Base-by-base conservation (phyloP, 129 eudicot species). In the Artemisia tridentata region DNA sequence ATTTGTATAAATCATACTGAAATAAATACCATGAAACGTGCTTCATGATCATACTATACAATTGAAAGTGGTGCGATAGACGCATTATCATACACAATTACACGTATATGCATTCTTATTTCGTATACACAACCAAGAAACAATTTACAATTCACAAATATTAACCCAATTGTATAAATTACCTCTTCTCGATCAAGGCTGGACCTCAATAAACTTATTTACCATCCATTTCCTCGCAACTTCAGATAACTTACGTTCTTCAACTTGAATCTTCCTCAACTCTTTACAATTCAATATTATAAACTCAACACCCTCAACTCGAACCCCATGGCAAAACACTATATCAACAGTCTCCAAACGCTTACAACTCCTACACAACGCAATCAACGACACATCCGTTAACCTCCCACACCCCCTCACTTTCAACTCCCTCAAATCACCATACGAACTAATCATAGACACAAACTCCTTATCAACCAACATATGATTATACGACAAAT, bases 401-500 rank as follows among this genome's bases (percentile, higher is more conserved):
- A 88, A 68, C 58, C 77, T 31, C 34, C 64, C 61, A 63, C 97
- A 88, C n/a, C 97, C 90, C 72, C 88, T 80, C 62, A 88, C 53
- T 59, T 74, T 91, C 81, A 91, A 21, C 63, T 71, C 86, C 12
- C 55, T 27, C 72, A 91, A 52, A 62, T 60, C 16, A 38, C 38
- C 19, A 57, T 79, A 88, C 1, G 96, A 91, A 61, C 72, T 80
- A 61, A 91, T 85, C 92, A 91, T 85, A 4, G 85, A 82, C 0
- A 45, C 73, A 41, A 91, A 68, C 75, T 85, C 96, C 43, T 81
- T 88, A 74, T 88, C 97, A 16, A 72, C 29, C 74, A 91, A 58
- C 75, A 66, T 78, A 41, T 80, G 84, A 75, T 91, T 91, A 56
- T 82, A 74, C 9, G 97, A 88, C 72, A 91, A 52, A 72, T 88